Evolutionary conservation across 208 protist species (phyloP), one percentile per base, ranked within the genome.

Genomic region (Trypanosomatidae sp.): DNA sequence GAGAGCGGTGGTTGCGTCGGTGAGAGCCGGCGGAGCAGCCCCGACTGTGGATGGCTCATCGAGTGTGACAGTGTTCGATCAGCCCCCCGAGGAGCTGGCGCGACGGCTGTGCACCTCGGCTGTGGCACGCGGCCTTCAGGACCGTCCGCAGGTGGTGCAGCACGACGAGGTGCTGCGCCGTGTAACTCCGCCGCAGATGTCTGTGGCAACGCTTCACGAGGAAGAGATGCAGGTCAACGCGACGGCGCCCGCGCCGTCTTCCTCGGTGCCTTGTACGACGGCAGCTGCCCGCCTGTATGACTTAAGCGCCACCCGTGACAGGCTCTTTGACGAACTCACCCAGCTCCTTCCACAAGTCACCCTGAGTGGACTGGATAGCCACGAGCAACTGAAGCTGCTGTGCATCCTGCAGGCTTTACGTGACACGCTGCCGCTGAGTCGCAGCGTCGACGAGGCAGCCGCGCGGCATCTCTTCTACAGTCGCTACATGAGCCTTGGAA

Each of bases 401-500:
- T 93, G 85, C 77, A 84, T 95, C 47, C 65, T 97, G 66, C 82
- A 93, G 67, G 82, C 89, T 10, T 80, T 95, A 30, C 81, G 74
- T 7, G 82, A 79, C 33, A 74, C 83, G 22, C 60, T 77, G 10
- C 75, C 75, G 36, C 75, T 91, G 44, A 82, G 77, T 67, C 71
- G 78, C 71, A 89, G 85, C 73, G 81, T 88, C 12, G 92, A 97
- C 73, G 79, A 91, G 65, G 89, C 89, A 4, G 92, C 91, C 4
- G 79, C 88, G 44, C 91, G 86, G 30, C 90, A 86, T 69, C 88
- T 90, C 64, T 92, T 97, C 67, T 82, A 89, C 58, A 76, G 88
- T 69, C 81, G 75, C n/a, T 78, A 95, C 41, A 66, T 80, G 43
- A 76, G 81, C 52, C 83, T 94, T 33, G 81, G 80, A 9, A 76